phyloP scores from a whole-genome alignment of 1,284 basidiomycete species.

The Ceratobasidium papillatum region DNA sequence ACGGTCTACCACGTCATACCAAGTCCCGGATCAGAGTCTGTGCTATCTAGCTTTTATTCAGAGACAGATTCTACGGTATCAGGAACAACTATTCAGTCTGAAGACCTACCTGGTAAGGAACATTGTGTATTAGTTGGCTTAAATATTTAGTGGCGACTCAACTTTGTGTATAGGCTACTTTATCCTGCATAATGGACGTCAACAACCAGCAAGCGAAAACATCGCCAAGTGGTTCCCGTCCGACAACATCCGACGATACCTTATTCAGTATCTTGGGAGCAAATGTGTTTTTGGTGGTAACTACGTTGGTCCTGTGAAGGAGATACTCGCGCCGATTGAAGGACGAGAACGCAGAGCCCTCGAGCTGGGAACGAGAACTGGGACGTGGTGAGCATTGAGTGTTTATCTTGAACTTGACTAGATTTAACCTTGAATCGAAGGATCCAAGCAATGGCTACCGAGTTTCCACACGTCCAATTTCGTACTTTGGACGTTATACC shows the following conservation, averaged over 20 bases:
- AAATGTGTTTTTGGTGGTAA: background rate
- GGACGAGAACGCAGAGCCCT: background rate
- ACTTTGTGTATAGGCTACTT: background rate
- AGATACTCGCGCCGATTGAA: background rate
- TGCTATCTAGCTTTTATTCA: background rate
- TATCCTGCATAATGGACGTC: background rate
- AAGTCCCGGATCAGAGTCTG: background rate
- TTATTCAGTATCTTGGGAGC: background rate
- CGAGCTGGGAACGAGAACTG: background rate
- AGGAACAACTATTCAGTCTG: constrained; percentile 10
- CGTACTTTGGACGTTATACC: too few species aligned
- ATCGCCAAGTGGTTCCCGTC: background rate
- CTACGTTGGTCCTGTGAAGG: background rate
- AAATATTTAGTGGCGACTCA: background rate
- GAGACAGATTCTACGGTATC: background rate
- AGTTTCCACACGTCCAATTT: constrained; percentile 1
- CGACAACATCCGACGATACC: background rate
- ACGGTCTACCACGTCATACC: constrained; percentile 20
- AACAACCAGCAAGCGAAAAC: background rate
- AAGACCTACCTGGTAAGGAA: background rate
- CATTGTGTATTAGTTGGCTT: background rate
- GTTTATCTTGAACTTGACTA: background rate
- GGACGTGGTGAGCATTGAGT: background rate
- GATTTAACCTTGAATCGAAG: background rate
- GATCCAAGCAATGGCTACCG: constrained; percentile 4